Conservation (phyloP, 2,329 filamentous ascomycete genomes). For the Fusarium piperis region DNA sequence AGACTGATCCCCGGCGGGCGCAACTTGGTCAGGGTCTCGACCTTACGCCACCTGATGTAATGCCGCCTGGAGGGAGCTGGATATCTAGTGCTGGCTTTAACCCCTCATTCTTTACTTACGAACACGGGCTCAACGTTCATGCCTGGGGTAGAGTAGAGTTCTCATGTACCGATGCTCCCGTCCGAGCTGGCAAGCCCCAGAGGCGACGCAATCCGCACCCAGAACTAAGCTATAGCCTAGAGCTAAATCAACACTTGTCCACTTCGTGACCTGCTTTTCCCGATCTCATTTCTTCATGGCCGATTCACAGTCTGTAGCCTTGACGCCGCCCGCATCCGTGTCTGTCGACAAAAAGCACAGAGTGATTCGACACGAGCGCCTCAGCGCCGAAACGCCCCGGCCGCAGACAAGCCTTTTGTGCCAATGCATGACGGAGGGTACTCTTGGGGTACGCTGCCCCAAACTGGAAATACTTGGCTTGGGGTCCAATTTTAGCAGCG, state of each 20-base stretch:
- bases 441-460: background rate
- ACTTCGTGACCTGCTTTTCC: background rate
- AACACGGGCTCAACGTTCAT: background rate
- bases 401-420: background rate
- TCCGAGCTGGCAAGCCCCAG: conserved; percentile 1
- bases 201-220: background rate
- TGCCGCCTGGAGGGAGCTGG: conserved; percentile 5
- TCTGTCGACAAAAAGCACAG: conserved; percentile 24
- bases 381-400: conserved; percentile 35
- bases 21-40: conserved; percentile 14
- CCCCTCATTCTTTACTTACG: background rate
- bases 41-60: conserved; percentile 41
- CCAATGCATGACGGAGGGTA: conserved; percentile 17
- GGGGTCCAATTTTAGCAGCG: background rate
- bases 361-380: conserved; percentile 29
- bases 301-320: conserved; percentile 1
- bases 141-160: background rate
- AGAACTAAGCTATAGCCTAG: background rate
- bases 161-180: background rate
- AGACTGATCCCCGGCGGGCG: conserved; percentile 12
- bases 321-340: conserved; percentile 15
- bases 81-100: background rate
- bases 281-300: background rate
- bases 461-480: conserved; percentile 2
- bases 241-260: background rate